Conservation (phyloP, 2,329 filamentous ascomycete species). For the Microdochium paspali region DNA sequence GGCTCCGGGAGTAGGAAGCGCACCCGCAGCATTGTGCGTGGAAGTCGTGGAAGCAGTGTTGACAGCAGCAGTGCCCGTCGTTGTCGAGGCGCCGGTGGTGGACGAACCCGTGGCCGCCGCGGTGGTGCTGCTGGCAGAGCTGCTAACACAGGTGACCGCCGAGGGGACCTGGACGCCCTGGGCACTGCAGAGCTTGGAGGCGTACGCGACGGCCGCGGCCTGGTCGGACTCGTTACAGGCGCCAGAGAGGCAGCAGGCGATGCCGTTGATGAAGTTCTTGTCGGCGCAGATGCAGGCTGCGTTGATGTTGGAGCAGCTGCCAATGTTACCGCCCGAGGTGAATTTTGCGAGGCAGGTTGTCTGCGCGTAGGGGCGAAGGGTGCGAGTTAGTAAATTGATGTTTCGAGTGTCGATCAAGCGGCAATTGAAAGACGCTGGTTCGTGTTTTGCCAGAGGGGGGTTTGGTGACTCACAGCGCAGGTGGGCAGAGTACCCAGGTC, state of each 20-base stretch:
- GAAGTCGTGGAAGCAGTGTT: conserved; percentile 1
- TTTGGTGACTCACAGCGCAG: conserved; percentile 41
- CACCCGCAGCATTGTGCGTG: background rate
- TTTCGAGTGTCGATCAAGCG: no score
- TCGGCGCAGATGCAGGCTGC: conserved; percentile 38
- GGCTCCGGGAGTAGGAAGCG: background rate
- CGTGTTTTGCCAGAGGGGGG: conserved; percentile 6
- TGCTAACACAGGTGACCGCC: conserved; percentile 7
- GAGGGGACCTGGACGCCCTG: conserved; percentile 17
- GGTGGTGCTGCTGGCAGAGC: conserved; percentile 1
- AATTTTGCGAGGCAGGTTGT: conserved; percentile 19
- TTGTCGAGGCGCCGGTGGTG: background rate
- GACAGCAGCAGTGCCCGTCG: conserved; percentile 3
- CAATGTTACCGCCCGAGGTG: conserved; percentile 26
- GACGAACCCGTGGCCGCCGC: conserved; percentile 1
- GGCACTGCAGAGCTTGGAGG: conserved; percentile 21
- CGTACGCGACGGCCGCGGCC: conserved; percentile 16
- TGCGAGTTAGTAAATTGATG: background rate
- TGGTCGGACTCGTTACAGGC: conserved; percentile 32
- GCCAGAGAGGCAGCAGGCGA: conserved; percentile 37
- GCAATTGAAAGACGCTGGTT: background rate
- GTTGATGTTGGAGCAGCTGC: conserved; percentile 27
- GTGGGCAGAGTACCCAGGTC: conserved; percentile 30
- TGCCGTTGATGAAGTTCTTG: conserved; percentile 31
- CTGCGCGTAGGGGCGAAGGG: conserved; percentile 6